phyloP scores from a whole-genome alignment of 176 grass and related monocot genomes.

The Saccharum officinarum region DNA sequence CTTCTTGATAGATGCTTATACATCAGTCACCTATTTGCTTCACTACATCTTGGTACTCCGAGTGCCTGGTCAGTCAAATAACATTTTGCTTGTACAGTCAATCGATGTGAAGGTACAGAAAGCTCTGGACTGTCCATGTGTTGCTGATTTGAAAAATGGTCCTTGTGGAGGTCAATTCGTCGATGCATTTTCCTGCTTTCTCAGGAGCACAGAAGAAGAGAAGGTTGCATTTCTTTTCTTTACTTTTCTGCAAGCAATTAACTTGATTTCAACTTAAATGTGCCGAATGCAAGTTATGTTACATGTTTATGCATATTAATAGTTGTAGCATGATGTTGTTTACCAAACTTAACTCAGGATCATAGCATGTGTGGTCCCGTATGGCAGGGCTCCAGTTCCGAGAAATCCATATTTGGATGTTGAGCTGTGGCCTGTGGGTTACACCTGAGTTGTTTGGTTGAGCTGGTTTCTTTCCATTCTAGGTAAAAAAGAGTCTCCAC shows the following conservation, averaged over 20 bases:
- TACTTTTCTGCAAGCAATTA: neutral
- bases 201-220: conserved; percentile 80
- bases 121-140: conserved; percentile 87
- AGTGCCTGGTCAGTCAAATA: neutral
- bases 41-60: neutral
- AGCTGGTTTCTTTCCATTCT: neutral
- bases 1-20: conserved; percentile 15
- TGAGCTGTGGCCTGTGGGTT: neutral
- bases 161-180: conserved; percentile 80
- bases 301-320: conserved; percentile 14
- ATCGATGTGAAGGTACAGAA: conserved; percentile 79
- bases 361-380: neutral
- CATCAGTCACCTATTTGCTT: conserved; percentile 29
- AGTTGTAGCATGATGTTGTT: neutral
- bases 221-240: conserved; percentile 50
- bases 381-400: neutral
- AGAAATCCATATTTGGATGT: neutral
- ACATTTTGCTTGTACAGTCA: conserved; percentile 61
- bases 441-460: neutral
- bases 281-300: neutral
- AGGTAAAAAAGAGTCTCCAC: neutral
- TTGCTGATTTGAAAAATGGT: conserved; percentile 89
- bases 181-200: conserved; percentile 87
- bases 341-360: neutral
- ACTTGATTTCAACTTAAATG: conserved; percentile 12